Base-by-base conservation (phyloP, 768 basidiomycete species). In the Gyrodon lividus region DNA sequence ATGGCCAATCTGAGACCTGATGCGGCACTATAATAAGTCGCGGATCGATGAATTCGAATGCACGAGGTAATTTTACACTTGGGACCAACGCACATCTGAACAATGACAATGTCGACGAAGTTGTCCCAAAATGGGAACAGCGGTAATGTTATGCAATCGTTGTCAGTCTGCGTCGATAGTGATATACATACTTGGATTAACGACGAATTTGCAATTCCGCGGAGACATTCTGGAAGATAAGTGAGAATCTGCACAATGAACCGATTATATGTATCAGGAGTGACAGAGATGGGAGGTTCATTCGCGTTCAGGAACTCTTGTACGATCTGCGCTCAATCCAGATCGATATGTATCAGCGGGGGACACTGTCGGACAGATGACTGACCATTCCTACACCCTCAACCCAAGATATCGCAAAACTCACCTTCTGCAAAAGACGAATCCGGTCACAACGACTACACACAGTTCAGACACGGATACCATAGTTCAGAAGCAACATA, bases 81-180 rank as follows among this genome's bases (percentile, higher is more conserved):
- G 54, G 54, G 17, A 51, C n/a, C 54, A 4, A 40, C 46, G 22
- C 54, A 33, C 54, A 55, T 55, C 22, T 55, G 54, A n/a, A n/a
- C n/a, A n/a, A n/a, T n/a, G 12, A 55, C 28, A 14, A 51, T 39
- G 38, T 55, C 54, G 35, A 55, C 51, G 12, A 50, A 55, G n/a
- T 33, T 45, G 40, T 55, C 49, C 34, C 51, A 37, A 6, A 55
- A 55, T 9, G 54, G 48, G 5, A 55, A 38, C 40, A 17, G 23
- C 9, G 35, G 19, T n/a, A 12, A 12, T 12, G 33, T 10, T 34
- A 34, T n/a, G n/a, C n/a, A 16, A 16, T 34, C 16, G 33, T 16
- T 34, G 33, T 34, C 10, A 34, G 33, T 43, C 51, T 52, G 24
- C 12, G 6, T 30, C 31, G 16, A 23, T 8, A 23, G 41, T 6